Percentiles rank a stretch among this genome's conserved stretches.
phyloP scores from a whole-genome alignment of 2,329 filamentous ascomycete genomes.

The Aureobasidium lini region DNA sequence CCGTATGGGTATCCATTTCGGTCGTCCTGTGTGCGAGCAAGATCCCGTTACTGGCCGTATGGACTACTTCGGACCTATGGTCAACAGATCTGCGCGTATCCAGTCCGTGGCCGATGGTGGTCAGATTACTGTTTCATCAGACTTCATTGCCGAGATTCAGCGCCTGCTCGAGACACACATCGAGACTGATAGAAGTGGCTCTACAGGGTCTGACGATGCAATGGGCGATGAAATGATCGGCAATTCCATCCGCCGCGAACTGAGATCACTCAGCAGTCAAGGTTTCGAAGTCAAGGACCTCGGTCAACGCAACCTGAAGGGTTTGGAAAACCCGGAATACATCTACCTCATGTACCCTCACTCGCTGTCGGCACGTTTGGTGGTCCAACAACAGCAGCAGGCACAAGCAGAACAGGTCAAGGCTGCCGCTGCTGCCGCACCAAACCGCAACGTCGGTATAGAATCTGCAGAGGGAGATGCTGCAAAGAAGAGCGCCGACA shows the following conservation, averaged over 20 bases:
- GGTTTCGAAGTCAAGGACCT: constrained; percentile 97
- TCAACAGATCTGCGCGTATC: constrained; percentile 92
- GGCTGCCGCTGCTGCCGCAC: constrained; percentile 29
- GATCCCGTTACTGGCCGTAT: constrained; percentile 96
- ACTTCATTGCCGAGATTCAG: constrained; percentile 95
- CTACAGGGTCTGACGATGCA: constrained; percentile 62
- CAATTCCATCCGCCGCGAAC: constrained; percentile 75
- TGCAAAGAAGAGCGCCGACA: constrained; percentile 49
- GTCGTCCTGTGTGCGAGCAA: constrained; percentile 85
- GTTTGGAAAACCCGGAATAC: constrained; percentile 91
- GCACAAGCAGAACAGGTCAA: constrained; percentile 1
- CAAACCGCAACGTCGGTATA: constrained; percentile 14
- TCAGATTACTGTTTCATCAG: constrained; percentile 91
- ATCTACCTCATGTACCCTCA: constrained; percentile 95
- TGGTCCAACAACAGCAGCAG: constrained; percentile 51
- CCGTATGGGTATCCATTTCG: constrained; percentile 96
- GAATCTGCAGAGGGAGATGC: constrained; percentile 31
- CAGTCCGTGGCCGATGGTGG: constrained; percentile 91
- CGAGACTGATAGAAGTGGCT: constrained; percentile 67
- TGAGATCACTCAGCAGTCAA: constrained; percentile 78
- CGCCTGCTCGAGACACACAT: constrained; percentile 83
- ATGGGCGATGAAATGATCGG: constrained; percentile 68
- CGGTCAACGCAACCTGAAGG: constrained; percentile 90
- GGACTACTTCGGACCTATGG: constrained; percentile 99
- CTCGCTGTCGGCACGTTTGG: constrained; percentile 70